phyloP scores from a whole-genome alignment of 106 monocot species.

The Phalaenopsis aphrodite region DNA sequence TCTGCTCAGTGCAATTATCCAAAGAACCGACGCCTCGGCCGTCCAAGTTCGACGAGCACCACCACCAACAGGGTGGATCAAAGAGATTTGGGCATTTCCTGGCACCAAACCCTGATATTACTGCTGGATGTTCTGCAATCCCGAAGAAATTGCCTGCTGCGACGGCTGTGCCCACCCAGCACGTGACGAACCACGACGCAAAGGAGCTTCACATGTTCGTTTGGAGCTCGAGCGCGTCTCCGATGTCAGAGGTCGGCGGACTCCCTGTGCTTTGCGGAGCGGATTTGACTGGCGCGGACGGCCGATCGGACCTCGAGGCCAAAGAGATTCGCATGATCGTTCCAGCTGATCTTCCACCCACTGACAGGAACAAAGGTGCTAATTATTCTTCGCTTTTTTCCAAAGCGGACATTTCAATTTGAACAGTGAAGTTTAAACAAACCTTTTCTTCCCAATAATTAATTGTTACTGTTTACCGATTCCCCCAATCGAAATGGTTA shows the following conservation, averaged over 20 bases:
- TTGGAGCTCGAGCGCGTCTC: conserved; percentile 71
- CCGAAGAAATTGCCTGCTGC: no score
- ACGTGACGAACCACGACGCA: conserved; percentile 16
- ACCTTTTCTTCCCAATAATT: not conserved
- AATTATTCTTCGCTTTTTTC: not conserved
- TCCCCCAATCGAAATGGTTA: not conserved
- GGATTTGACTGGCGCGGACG: conserved; percentile 9
- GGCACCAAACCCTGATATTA: conserved; percentile 28
- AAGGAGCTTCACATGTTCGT: conserved; percentile 82
- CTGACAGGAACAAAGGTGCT: conserved; percentile 28
- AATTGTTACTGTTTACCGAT: no score
- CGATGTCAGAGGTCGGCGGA: conserved; percentile 49
- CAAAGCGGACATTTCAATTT: not conserved
- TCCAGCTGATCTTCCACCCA: conserved; percentile 37
- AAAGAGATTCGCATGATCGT: conserved; percentile 69
- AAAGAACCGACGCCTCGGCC: conserved; percentile 53
- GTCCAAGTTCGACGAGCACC: conserved; percentile 49
- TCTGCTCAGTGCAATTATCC: conserved; percentile 59
- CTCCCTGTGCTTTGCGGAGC: conserved; percentile 30
- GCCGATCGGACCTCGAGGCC: conserved; percentile 20
- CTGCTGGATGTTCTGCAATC: conserved; percentile 6
- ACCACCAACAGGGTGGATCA: conserved; percentile 11
- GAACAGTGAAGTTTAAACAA: not conserved
- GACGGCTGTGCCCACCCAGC: no score
- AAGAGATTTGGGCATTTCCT: conserved; percentile 12